Base-by-base conservation (phyloP, 352 stramenopile species). In the Phytopythium sindhum region DNA sequence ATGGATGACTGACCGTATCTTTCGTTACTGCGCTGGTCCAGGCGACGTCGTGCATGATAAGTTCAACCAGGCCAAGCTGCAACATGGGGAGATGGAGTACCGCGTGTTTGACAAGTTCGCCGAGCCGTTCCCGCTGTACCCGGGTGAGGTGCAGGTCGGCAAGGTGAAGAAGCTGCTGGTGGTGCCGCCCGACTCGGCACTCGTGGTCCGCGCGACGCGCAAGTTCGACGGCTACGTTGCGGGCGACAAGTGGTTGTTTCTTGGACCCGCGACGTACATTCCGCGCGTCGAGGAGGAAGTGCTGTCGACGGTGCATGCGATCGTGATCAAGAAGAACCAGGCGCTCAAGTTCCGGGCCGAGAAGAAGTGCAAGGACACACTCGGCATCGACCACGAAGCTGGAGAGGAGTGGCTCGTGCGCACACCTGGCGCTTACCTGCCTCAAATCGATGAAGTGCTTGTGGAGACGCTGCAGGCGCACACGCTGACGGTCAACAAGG, bases 381-480 rank as follows among this genome's bases (percentile, higher is more conserved):
- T 88, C 42, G 81, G 75, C 33, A 74, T 81, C 15, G 68, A 77
- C 44, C 84, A 75, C 37, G 84, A 89, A 21, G 84, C 84, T 2
- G 84, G 84, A 23, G 84, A 91, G 60, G 84, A 93, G 72, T 93
- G 83, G 82, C 80, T 93, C 29, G 81, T 93, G 55, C 82, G 84
- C 33, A 84, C 69, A 10, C 81, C 82, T 0, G 84, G 84, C 21
- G 82, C 81, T 24, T 93, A 93, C 57, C 61, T 93, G 26, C 84
- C 84, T 1, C 83, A 89, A 54, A 89, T 93, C 60, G 84, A 93
- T 39, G 84, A 93, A 26, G 66, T 85, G 63, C 70, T 85, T 2
- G 77, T 91, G 21, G 80, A 81, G 57, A 81, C 84, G 28, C 66
- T 91, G 28, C 52, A 75, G 14, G 82, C 84, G 4, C 78, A 86